Conservation (phyloP, 305 asterid genomes). For the Fraxinus floribunda region DNA sequence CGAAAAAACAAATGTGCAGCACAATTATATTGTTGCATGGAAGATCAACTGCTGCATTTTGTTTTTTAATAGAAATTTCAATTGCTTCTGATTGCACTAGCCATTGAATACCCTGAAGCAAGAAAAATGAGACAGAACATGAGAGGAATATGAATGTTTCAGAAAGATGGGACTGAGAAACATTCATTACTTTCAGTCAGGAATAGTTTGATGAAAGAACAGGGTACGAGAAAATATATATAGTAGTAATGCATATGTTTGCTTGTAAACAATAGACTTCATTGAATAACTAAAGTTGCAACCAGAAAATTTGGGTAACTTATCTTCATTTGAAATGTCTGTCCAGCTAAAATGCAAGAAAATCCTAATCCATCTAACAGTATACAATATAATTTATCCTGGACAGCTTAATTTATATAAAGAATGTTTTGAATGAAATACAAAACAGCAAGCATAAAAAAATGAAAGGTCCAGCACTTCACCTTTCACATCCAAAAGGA, state of each 20-base stretch:
- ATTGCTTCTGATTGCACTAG: not conserved
- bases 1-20: not conserved
- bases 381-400: not conserved
- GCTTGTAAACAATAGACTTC: not conserved
- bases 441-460: not conserved
- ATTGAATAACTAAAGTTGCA: not conserved
- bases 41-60: not conserved
- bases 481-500: not conserved
- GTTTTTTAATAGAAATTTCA: not conserved
- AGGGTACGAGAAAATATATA: not conserved
- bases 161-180: not conserved
- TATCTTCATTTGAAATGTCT: constrained; percentile 4
- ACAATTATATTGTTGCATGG: not conserved
- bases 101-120: not conserved
- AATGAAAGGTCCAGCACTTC: not conserved
- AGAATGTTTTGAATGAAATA: not conserved
- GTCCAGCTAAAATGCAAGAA: not conserved
- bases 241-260: not conserved
- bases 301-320: not conserved
- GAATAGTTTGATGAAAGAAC: not conserved
- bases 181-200: not conserved
- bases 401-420: not conserved
- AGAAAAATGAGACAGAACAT: not conserved
- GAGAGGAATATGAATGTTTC: not conserved
- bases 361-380: not conserved